Evolutionary conservation across 192 early-diverging fungal species (phyloP), one percentile per base, ranked within the genome.

Genomic region (Coemansia sp.): DNA sequence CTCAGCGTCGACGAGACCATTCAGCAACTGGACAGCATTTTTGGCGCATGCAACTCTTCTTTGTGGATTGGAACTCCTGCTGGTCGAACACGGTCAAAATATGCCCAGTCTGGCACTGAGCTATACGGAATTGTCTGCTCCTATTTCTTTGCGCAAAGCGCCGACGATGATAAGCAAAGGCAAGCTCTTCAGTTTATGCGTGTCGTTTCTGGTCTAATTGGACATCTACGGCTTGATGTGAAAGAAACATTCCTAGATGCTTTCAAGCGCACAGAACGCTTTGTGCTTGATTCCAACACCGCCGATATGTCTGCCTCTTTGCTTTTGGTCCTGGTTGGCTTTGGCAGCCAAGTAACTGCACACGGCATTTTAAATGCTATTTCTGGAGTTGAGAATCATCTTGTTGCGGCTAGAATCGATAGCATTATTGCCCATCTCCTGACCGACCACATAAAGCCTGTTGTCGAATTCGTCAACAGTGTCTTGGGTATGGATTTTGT

Each of bases 401-500:
- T 57, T 26, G 58, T 62, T 26, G 35, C 72, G 0, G 33, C n/a
- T 18, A 51, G 64, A 49, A 49, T 80, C 18, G 77, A 80, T 63
- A 71, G 69, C 18, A 46, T 74, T 26, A 34, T 77, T 16, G 74
- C 61, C 0, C 59, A 66, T 40, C 70, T 81, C 6, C 45, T 43
- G 20, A 70, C 74, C 18, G 61, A 70, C 37, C 70, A 70, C 23
- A 42, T 63, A 39, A 66, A 65, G 43, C 64, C 67, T 2, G 63
- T 70, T 23, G 52, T 53, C 48, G 33, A 53, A 23, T 70, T 77
- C 60, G 43, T 77, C 13, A 29, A 48, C 7, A 21, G 26, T 31
- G 55, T 61, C 0, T 51, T 81, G 35, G 56, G 33, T 7, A 77
- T 81, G 74, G 74, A 77, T 43, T 76, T 81, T 71, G 55, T 57